Evolutionary conservation across 2,329 filamentous ascomycete species (phyloP), one percentile per base, ranked within the genome.

Genomic region (Cadophora sp.): DNA sequence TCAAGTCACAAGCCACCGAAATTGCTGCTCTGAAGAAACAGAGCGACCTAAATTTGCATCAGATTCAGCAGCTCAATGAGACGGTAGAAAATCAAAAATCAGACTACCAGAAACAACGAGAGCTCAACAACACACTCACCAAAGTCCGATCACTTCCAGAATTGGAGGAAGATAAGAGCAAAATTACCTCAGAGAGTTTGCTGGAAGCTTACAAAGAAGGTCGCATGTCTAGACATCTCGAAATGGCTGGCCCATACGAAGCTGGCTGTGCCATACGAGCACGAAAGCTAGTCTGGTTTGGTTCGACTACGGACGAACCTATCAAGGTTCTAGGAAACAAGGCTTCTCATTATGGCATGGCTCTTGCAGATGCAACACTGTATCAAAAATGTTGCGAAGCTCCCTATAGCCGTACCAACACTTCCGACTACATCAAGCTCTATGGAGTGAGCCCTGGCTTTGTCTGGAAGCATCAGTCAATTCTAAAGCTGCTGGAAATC

Each of bases 261-360:
- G 58, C 58, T 46, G 58, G 58, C 1, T 46, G 58, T 46, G 37
- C 37, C 4, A 26, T 61, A 12, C 4, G 58, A 46, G 34, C 9
- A 26, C 58, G 58, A 1, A 61, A 61, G 37, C 12, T 60, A 2
- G 56, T 6, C 7, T 60, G 56, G 56, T 4, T 46, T 4, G 29
- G 34, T 16, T 14, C 9, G 3, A 11, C 14, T 1, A 26, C 3
- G 5, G 22, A 60, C 14, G 34, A 26, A 2, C 5, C 16, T 34
- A 27, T 46, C 16, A 9, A 12, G 7, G 37, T 12, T n/a, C 22
- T 61, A 14, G 58, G 58, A 4, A 48, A 61, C 14, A 46, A 61
- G 19, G 34, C 37, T 19, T 46, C 58, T 19, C 24, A 61, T 9
- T 61, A 61, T 11, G 58, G 37, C 24, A 40, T 60, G 56, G 56